Conservation (phyloP, 176 grass and related monocot genomes). For the Phyllostachys edulis region DNA sequence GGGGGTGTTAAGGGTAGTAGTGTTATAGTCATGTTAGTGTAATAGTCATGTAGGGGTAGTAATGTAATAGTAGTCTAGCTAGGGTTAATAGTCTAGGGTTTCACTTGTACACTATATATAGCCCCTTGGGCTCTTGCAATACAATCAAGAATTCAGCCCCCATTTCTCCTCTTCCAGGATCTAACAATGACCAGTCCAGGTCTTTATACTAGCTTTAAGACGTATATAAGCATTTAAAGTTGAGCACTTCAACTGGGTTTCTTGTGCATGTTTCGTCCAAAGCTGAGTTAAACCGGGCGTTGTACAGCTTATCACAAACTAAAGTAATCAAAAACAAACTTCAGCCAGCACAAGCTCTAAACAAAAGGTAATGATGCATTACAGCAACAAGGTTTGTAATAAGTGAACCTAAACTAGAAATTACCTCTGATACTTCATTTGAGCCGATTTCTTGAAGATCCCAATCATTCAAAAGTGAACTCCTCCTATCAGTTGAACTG, state of each 20-base stretch:
- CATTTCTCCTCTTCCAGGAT: no score
- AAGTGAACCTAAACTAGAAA: conserved; percentile 28
- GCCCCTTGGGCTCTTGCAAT: no score
- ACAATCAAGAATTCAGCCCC: no score
- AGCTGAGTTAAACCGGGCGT: background rate
- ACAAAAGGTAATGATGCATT: conserved; percentile 2
- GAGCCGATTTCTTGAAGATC: conserved; percentile 92
- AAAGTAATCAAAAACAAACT: conserved; percentile 3
- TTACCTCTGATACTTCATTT: conserved; percentile 93
- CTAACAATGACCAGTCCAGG: background rate
- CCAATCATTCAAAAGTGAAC: conserved; percentile 81
- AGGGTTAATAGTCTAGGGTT: no score
- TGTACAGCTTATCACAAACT: background rate
- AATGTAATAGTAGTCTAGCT: no score
- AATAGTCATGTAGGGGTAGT: no score
- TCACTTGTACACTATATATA: no score
- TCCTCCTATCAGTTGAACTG: conserved; percentile 74
- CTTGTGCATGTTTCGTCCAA: conserved; percentile 10
- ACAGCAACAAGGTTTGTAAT: background rate
- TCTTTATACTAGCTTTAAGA: background rate
- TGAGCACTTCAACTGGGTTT: background rate
- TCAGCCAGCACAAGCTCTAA: background rate
- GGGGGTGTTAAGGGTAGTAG: no score
- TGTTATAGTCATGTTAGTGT: no score
- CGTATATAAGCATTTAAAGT: conserved; percentile 1